These are phyloP conservation scores for Ophiostoma australiae DNA, from an alignment of 2,329 filamentous ascomycete genomes.

Conservation along the genomic window DNA sequence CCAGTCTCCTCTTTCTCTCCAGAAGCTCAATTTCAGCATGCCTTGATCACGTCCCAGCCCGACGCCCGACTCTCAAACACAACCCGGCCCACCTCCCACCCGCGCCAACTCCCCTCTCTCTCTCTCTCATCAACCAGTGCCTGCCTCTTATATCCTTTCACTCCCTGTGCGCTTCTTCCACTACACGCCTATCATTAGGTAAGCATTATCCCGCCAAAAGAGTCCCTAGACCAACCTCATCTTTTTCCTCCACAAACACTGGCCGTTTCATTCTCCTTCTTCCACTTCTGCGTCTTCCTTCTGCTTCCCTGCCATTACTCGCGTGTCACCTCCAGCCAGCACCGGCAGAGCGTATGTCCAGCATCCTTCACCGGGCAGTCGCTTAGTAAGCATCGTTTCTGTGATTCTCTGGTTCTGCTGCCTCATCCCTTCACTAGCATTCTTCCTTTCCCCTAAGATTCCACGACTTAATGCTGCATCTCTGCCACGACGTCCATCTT, in stretches of 20 bases:
- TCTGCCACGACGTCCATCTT: not conserved
- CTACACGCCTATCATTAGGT: not conserved
- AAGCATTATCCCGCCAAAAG: not conserved
- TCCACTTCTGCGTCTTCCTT: not conserved
- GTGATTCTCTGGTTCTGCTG: not conserved
- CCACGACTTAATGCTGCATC: not conserved
- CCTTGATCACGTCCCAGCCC: not conserved
- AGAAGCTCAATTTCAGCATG: not conserved
- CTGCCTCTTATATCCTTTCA: not conserved
- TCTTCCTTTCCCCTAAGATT: not conserved
- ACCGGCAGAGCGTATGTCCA: not conserved
- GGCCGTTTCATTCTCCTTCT: not conserved
- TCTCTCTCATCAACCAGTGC: not conserved
- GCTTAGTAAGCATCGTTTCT: not conserved
- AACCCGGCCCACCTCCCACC: not conserved
- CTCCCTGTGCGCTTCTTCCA: not conserved
- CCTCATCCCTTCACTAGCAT: not conserved
- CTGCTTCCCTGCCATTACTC: constrained; percentile 2
- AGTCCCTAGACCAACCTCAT: not conserved
- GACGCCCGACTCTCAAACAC: not conserved
- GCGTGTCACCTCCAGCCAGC: not conserved
- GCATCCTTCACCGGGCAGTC: not conserved
- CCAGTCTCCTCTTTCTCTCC: not conserved
- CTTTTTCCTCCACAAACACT: not conserved
- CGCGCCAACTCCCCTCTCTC: not conserved